Evolutionary conservation across 768 basidiomycete genomes (phyloP).

Genomic region (Kwoniella sp.): DNA sequence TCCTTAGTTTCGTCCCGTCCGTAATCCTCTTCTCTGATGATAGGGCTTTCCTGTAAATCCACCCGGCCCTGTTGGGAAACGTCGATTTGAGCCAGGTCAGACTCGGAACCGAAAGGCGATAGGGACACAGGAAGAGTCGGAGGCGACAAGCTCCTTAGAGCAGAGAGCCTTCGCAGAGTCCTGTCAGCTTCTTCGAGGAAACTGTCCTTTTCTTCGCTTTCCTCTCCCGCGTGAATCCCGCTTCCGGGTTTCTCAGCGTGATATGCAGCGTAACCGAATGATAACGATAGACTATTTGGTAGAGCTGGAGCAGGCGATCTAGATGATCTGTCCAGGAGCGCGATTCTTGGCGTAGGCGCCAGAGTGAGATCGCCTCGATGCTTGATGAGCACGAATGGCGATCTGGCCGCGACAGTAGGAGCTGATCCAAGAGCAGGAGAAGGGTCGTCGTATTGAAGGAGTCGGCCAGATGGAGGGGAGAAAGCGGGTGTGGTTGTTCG

Average conservation of each 20-base stretch:
- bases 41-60: not conserved
- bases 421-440: slow-evolving; percentile 1
- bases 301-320: slow-evolving; percentile 10
- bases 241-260: not conserved
- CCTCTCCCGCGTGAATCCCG: no score
- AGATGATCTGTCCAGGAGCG: not conserved
- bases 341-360: slow-evolving; percentile 10
- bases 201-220: slow-evolving; percentile 5
- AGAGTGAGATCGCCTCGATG: slow-evolving; percentile 14
- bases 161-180: slow-evolving; percentile 11
- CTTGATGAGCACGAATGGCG: slow-evolving; percentile 22
- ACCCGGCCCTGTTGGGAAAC: not conserved
- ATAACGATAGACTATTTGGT: not conserved
- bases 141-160: slow-evolving; percentile 11
- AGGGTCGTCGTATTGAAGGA: not conserved
- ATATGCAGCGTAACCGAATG: not conserved
- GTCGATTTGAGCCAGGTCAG: not conserved
- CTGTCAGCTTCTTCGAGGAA: slow-evolving; percentile 23
- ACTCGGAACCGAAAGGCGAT: not conserved
- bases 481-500: slow-evolving; percentile 12
- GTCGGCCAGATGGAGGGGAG: slow-evolving; percentile 4
- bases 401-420: not conserved
- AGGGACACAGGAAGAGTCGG: not conserved
- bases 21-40: not conserved
- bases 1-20: not conserved